Conservation (phyloP, 495 filamentous ascomycete genomes). For the Cairneyella variabilis region DNA sequence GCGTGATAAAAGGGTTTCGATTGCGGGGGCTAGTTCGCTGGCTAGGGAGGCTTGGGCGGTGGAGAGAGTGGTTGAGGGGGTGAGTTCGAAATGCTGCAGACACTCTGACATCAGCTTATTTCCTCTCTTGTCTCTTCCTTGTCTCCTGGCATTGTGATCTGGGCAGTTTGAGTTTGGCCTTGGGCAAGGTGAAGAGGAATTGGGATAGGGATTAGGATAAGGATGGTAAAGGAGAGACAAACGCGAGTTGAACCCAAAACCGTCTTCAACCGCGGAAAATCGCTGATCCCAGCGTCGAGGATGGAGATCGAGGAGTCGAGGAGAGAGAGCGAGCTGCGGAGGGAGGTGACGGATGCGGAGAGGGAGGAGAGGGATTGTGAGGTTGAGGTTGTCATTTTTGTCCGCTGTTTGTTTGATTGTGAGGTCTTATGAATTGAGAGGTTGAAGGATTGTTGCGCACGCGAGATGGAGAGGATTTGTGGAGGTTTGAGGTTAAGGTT, state of each 20-base stretch:
- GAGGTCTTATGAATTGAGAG: neutral
- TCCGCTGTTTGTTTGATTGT: neutral
- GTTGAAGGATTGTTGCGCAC: neutral
- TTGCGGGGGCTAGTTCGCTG: slow-evolving; percentile 71
- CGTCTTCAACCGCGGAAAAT: slow-evolving; percentile 70
- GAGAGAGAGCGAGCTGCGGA: slow-evolving; percentile 66
- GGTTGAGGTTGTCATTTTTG: neutral
- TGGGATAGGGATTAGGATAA: too few relatives aligned
- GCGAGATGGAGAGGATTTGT: neutral
- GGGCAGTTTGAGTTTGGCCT: too few relatives aligned
- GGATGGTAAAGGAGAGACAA: slow-evolving; percentile 25
- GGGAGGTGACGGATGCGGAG: slow-evolving; percentile 57
- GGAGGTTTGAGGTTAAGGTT: neutral
- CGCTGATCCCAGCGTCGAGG: slow-evolving; percentile 65
- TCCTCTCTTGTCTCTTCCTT: neutral
- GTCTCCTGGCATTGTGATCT: too few relatives aligned
- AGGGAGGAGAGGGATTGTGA: slow-evolving; percentile 18
- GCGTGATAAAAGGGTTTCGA: slow-evolving; percentile 59
- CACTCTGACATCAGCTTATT: neutral
- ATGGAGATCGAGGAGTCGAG: slow-evolving; percentile 71
- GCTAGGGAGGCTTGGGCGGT: slow-evolving; percentile 65
- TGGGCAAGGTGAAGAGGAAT: too few relatives aligned
- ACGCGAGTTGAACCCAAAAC: slow-evolving; percentile 70
- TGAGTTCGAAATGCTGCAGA: slow-evolving; percentile 74
- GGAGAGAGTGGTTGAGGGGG: slow-evolving; percentile 62